Evolutionary conservation across 768 basidiomycete species (phyloP).

Genomic region (Saitozyma podzolica): DNA sequence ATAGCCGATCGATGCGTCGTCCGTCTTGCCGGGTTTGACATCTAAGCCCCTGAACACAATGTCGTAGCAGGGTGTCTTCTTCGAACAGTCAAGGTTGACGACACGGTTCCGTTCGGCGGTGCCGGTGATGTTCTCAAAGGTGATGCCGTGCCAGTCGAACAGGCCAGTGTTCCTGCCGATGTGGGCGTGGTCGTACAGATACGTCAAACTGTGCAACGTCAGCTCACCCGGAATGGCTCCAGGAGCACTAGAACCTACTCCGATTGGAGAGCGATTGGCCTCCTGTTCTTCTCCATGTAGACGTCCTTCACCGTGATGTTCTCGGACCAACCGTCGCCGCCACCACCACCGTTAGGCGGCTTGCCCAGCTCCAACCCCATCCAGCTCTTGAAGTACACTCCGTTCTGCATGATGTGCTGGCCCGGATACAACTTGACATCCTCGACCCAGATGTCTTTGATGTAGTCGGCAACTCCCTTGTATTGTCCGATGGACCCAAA

Average conservation of each 20-base stretch:
- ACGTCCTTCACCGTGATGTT: conserved; percentile 34
- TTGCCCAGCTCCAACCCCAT: conserved; percentile 28
- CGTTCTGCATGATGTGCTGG: conserved; percentile 31
- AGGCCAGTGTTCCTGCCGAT: conserved; percentile 24
- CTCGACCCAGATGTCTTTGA: conserved; percentile 29
- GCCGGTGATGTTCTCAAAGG: conserved; percentile 31
- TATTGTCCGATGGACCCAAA: conserved; percentile 56
- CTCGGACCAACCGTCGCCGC: conserved; percentile 27
- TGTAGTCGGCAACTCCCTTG: conserved; percentile 32
- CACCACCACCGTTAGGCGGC: conserved; percentile 40
- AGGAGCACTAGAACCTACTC: conserved; percentile 18
- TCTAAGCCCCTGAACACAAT: conserved; percentile 26
- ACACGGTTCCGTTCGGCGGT: conserved; percentile 25
- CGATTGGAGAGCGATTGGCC: conserved; percentile 30
- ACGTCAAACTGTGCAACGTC: conserved; percentile 17
- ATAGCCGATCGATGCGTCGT: conserved; percentile 29
- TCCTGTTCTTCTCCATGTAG: conserved; percentile 28
- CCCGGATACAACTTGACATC: conserved; percentile 21
- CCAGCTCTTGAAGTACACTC: conserved; percentile 42
- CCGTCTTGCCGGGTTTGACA: conserved; percentile 30
- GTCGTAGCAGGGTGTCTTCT: conserved; percentile 29
- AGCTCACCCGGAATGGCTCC: background rate
- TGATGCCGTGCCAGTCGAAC: conserved; percentile 35
- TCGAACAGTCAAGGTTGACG: conserved; percentile 31
- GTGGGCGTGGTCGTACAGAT: conserved; percentile 16